These are phyloP conservation scores for Cyclocybe aegerita DNA, from an alignment of 768 basidiomycete species.

Conservation along the genomic window DNA sequence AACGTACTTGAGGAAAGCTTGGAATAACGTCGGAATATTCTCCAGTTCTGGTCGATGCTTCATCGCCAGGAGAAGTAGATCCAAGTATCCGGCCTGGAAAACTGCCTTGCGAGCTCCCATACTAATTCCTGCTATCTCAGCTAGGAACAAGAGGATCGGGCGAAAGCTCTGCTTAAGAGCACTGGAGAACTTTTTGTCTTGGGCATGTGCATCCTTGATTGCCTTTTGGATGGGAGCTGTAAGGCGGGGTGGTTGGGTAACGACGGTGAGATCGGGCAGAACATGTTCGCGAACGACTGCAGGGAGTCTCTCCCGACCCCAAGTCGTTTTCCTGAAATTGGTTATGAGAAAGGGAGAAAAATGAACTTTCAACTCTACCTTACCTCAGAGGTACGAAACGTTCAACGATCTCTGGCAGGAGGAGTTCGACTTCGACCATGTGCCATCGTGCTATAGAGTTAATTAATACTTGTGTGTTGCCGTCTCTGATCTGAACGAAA, in stretches of 20 bases:
- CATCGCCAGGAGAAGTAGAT: background rate
- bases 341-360: background rate
- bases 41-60: background rate
- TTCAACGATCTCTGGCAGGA: conserved; percentile 6
- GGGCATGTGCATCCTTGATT: background rate
- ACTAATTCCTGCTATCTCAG: background rate
- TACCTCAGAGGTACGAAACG: conserved; percentile 4
- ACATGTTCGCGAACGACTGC: conserved; percentile 2
- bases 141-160: conserved; percentile 3
- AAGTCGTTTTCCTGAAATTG: background rate
- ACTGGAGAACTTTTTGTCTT: conserved; percentile 2
- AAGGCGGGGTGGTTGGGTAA: background rate
- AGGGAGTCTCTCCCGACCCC: conserved; percentile 6
- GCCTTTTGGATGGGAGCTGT: background rate
- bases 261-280: conserved; percentile 3
- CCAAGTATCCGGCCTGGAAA: conserved; percentile 6
- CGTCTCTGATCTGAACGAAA: conserved; percentile 15
- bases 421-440: conserved; percentile 4
- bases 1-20: conserved; percentile 1
- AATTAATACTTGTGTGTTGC: conserved; percentile 8
- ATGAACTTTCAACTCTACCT: background rate
- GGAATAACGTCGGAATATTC: background rate
- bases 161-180: conserved; percentile 1
- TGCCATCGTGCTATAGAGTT: conserved; percentile 7
- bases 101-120: conserved; percentile 2